These are phyloP conservation scores for Monosiga brevicollis DNA, from an alignment of 78 protist species.

Conservation along the genomic window DNA sequence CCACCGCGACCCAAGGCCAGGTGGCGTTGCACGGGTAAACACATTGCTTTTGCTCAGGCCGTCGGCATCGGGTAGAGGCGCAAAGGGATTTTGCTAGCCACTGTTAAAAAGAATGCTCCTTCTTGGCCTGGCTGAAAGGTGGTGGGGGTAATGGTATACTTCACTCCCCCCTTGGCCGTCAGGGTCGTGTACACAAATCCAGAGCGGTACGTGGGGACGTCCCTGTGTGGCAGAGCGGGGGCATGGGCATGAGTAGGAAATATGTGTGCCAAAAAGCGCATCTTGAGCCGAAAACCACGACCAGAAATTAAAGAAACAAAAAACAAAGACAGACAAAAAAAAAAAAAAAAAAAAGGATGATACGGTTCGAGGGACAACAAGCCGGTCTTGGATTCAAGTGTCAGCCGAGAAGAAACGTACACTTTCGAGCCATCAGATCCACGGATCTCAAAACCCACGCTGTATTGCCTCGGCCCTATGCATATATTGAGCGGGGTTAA, in stretches of 20 bases:
- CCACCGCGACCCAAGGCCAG: no score
- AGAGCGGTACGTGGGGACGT: not conserved
- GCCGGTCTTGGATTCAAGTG: not conserved
- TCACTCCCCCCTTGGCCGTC: not conserved
- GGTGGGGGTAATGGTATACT: not conserved
- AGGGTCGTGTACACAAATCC: not conserved
- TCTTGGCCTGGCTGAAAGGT: not conserved
- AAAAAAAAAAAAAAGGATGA: not conserved
- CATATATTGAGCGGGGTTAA: not conserved
- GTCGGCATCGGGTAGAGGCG: no score
- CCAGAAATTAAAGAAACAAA: not conserved
- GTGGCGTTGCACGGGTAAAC: no score
- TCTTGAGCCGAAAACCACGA: no score
- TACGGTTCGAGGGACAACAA: not conserved
- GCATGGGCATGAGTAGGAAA: not conserved
- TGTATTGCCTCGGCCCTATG: not conserved
- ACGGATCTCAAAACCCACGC: not conserved
- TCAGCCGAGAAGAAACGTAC: no score
- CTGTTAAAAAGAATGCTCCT: not conserved
- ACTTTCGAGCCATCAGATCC: no score
- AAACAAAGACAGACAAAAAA: not conserved
- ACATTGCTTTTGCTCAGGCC: no score
- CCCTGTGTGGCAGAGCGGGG: not conserved
- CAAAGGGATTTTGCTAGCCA: no score
- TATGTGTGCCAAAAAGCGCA: not conserved